Evolutionary conservation across 768 basidiomycete genomes (phyloP).

Genomic region (Mycena rosella): DNA sequence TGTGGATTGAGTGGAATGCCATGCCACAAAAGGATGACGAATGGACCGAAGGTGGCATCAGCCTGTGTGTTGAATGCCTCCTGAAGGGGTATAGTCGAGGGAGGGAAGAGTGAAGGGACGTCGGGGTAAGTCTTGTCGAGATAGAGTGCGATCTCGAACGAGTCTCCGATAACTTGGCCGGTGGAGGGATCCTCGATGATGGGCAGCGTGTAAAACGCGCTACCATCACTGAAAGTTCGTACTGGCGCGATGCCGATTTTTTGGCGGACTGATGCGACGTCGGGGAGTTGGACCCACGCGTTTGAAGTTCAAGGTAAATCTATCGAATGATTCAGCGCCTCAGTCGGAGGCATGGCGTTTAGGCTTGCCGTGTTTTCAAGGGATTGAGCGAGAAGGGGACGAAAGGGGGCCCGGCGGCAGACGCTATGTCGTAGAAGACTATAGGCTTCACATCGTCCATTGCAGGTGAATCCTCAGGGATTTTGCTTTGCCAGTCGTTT

Average conservation of each 20-base stretch:
- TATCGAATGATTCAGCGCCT: too few relatives aligned
- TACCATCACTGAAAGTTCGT: conserved; percentile 37
- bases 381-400: too few relatives aligned
- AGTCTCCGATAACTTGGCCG: conserved; percentile 50
- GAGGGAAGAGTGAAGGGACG: conserved; percentile 43
- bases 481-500: too few relatives aligned
- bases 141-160: conserved; percentile 52
- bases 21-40: not conserved
- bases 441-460: too few relatives aligned
- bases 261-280: not conserved
- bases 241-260: conserved; percentile 33
- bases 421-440: too few relatives aligned
- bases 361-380: too few relatives aligned
- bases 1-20: conserved; percentile 17
- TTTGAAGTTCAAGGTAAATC: too few relatives aligned
- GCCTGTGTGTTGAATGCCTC: conserved; percentile 24
- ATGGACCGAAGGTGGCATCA: conserved; percentile 23
- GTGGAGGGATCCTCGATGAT: conserved; percentile 50
- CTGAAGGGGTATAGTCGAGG: conserved; percentile 13
- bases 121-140: conserved; percentile 52
- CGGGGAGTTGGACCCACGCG: conserved; percentile 4
- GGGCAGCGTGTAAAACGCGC: conserved; percentile 51
- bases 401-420: too few relatives aligned
- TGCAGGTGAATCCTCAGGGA: too few relatives aligned
- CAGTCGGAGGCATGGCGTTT: too few relatives aligned